Base-by-base conservation (phyloP, 108 stramenopile genomes). In the Cyclostephanos tholiformis region DNA sequence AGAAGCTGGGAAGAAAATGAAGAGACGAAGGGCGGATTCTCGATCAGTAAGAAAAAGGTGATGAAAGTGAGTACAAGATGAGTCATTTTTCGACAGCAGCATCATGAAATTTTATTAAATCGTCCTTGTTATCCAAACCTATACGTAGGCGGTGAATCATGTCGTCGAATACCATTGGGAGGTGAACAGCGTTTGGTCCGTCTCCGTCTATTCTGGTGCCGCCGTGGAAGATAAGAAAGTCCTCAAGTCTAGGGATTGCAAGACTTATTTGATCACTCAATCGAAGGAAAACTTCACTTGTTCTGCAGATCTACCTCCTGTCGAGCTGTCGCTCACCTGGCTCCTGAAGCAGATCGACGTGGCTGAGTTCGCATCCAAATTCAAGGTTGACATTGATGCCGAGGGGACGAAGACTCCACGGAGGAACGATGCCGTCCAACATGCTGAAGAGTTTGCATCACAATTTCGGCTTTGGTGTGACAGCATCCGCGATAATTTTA, bases 311-410 rank as follows among this genome's bases (percentile, higher is more conserved):
- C 60, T 60, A 50, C 26, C 43, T 12, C 84, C 85, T 20, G 25
- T 77, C 8, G 91, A 92, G 19, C 50, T 89, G 23, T 69, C 82
- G 0, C 65, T 92, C 29, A 89, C 83, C 9, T 90, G 91, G 91
- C 55, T 92, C 51, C 57, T 92, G 20, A 38, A 76, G 52, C 85
- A 87, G 53, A 87, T 92, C 61, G 69, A 83, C 71, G 64, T 53
- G 14, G 10, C 32, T 17, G 43, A 69, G 26, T 51, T 82, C 17
- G 67, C 69, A n/a, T 67, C 80, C 13, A 69, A 75, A 25, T 83
- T 85, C 48, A 68, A 76, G 25, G 80, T 91, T 63, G 41, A 79
- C 36, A 84, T 83, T 58, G 86, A 91, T 46, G 69, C 71, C 19
- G 58, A 48, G 9, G 65, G 74, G 13, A 88, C 87, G 62, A 85